Base-by-base conservation (phyloP, 2,329 filamentous ascomycete species). In the Cladophialophora chaetospira region DNA sequence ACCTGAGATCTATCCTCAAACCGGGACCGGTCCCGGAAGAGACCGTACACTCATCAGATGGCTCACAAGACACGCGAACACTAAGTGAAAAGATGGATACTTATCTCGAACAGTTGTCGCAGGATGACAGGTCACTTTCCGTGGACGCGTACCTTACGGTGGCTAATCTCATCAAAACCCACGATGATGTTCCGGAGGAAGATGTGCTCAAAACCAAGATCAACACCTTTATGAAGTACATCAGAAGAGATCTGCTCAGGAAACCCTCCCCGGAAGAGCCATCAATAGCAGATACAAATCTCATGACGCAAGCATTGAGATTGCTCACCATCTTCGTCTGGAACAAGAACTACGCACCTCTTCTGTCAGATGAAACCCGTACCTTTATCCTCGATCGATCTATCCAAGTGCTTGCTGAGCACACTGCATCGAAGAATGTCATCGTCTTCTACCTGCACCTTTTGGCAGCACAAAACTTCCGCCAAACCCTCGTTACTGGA, bases 121-220 rank as follows among this genome's bases (percentile, higher is more conserved):
- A 88, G 19, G 78, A 84, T 26, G 88, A 91, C 64, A 81, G 87
- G 51, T 82, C 85, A 55, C 86, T 84, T 10, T 88, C 88, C 64
- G 73, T 94, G 28, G 94, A 99, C 74, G 90, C 92, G 46, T 97
- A 99, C 68, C 85, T 87, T 69, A 88, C 88, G 67, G 78, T 99
- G 42, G 84, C 88, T 28, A 82, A 85, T 29, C 86, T 87, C 3
- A 77, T 97, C 65, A 89, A 90, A 70, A 82, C 88, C 4, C 96
- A 93, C 55, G 89, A 92, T 61, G 88, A 89, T 64, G 75, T 95
- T 11, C 91, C 91, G 0, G 88, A 94, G 63, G 77, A 84, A 31
- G 83, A 88, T 54, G 85, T 86, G 9, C 77, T 96, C 53, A 82
- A 85, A 55, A 82, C 84, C 48, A 95, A 94, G 71, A 87, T 97